A percentile compares a stretch with the other conserved stretches of the same genome.
These are phyloP conservation scores for Zea luxurians DNA, from an alignment of 176 grass and related monocot species.

Conservation along the genomic window DNA sequence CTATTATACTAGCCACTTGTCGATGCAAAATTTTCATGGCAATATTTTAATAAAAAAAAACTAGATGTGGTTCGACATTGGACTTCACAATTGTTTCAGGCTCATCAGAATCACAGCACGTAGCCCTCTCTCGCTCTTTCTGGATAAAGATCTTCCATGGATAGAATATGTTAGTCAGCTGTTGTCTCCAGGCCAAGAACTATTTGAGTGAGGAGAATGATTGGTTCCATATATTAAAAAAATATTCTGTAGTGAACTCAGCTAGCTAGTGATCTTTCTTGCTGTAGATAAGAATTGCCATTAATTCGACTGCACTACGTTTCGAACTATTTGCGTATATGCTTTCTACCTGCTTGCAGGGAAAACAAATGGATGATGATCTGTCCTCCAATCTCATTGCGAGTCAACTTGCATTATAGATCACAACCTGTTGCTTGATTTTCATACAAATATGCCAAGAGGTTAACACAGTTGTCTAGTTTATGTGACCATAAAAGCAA, in stretches of 20 bases:
- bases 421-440: slow-evolving; percentile 14
- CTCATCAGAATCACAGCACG: background rate
- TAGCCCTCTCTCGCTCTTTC: background rate
- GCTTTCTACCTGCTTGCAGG: slow-evolving; percentile 19
- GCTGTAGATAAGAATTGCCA: background rate
- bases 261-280: slow-evolving; percentile 5
- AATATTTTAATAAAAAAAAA: slow-evolving; percentile 21
- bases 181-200: background rate
- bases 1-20: slow-evolving; percentile 18
- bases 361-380: slow-evolving; percentile 38
- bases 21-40: background rate
- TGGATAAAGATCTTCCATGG: slow-evolving; percentile 6
- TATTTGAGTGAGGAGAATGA: slow-evolving; percentile 1
- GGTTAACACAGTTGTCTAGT: background rate
- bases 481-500: slow-evolving; percentile 37
- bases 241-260: slow-evolving; percentile 16
- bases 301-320: background rate
- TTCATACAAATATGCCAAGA: slow-evolving; percentile 9
- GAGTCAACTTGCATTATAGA: slow-evolving; percentile 35
- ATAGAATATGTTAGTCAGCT: background rate
- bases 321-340: background rate
- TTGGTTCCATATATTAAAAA: slow-evolving; percentile 28
- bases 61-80: background rate
- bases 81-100: background rate
- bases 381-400: slow-evolving; percentile 33